These are phyloP conservation scores for Erodium chrysanthum DNA, from an alignment of 441 rosid genomes.

Conservation along the genomic window DNA sequence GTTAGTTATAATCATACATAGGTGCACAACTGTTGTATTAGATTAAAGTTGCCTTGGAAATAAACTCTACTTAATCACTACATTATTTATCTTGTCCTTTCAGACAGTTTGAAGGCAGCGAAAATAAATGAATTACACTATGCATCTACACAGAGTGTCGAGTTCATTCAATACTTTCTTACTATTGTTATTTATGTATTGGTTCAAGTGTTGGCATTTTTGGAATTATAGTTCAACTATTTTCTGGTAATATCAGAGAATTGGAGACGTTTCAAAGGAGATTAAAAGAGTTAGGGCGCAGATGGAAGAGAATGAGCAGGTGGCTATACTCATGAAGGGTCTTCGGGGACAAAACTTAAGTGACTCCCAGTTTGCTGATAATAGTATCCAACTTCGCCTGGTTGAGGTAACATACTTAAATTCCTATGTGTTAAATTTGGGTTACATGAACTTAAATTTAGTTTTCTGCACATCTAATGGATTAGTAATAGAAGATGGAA, in stretches of 20 bases:
- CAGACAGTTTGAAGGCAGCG: neutral
- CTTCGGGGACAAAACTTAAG: constrained; percentile 83
- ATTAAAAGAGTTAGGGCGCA: constrained; percentile 87
- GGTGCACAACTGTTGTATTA: neutral
- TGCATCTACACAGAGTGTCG: neutral
- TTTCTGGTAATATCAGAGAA: constrained; percentile 39
- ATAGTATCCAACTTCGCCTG: constrained; percentile 57
- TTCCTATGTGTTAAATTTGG: neutral
- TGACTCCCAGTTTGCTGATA: constrained; percentile 73
- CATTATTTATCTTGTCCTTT: neutral
- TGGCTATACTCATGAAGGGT: constrained; percentile 75
- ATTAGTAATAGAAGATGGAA: neutral
- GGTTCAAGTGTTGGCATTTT: neutral
- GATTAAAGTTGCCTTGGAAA: neutral
- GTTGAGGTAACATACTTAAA: constrained; percentile 53
- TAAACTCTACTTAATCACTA: neutral
- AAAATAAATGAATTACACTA: neutral
- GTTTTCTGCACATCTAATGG: neutral
- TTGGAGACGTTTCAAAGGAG: constrained; percentile 77
- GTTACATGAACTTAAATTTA: neutral
- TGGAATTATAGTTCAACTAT: neutral
- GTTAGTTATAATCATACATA: neutral
- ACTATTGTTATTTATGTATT: neutral
- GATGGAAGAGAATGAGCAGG: constrained; percentile 82
- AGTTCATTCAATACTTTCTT: neutral